Evolutionary conservation across 495 filamentous ascomycete genomes (phyloP).

Genomic region (Achaetomiella virescens): DNA sequence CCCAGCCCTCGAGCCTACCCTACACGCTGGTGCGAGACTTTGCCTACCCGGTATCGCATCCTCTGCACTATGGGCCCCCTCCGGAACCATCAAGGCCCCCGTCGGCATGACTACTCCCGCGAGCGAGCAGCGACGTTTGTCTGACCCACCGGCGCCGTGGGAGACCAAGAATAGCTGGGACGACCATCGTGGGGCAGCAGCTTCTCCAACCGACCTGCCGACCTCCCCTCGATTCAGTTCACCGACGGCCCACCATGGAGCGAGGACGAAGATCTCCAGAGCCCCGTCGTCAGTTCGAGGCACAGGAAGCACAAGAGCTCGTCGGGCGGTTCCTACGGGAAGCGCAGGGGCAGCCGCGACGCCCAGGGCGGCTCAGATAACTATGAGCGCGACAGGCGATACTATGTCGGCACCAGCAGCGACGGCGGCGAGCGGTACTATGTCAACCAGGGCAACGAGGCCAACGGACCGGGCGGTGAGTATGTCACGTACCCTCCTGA

Average conservation of each 20-base stretch:
- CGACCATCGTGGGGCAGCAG: slow-evolving; percentile 36
- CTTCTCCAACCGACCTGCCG: slow-evolving; percentile 44
- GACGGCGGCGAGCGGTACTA: slow-evolving; percentile 77
- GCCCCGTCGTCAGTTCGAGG: slow-evolving; percentile 70
- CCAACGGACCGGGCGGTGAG: slow-evolving; percentile 70
- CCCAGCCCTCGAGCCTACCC: slow-evolving; percentile 81
- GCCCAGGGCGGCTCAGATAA: slow-evolving; percentile 26
- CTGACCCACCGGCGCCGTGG: slow-evolving; percentile 68
- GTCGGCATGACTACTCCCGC: slow-evolving; percentile 76
- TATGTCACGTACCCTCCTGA: slow-evolving; percentile 71
- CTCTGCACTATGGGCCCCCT: slow-evolving; percentile 88
- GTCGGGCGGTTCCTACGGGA: slow-evolving; percentile 45
- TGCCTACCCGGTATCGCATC: slow-evolving; percentile 77
- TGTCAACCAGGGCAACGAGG: slow-evolving; percentile 61
- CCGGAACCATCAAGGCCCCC: slow-evolving; percentile 59
- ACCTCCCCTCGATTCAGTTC: slow-evolving; percentile 80
- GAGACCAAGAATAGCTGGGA: slow-evolving; percentile 51
- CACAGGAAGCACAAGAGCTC: slow-evolving; percentile 78
- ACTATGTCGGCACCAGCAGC: slow-evolving; percentile 59
- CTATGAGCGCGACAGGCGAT: slow-evolving; percentile 52
- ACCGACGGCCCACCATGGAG: slow-evolving; percentile 92
- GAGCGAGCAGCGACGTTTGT: slow-evolving; percentile 73
- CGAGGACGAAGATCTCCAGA: slow-evolving; percentile 93
- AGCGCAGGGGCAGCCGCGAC: slow-evolving; percentile 34
- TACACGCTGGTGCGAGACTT: slow-evolving; percentile 94